phyloP scores from a whole-genome alignment of 2,329 filamentous ascomycete genomes.

The Beauveria rudraprayagi region DNA sequence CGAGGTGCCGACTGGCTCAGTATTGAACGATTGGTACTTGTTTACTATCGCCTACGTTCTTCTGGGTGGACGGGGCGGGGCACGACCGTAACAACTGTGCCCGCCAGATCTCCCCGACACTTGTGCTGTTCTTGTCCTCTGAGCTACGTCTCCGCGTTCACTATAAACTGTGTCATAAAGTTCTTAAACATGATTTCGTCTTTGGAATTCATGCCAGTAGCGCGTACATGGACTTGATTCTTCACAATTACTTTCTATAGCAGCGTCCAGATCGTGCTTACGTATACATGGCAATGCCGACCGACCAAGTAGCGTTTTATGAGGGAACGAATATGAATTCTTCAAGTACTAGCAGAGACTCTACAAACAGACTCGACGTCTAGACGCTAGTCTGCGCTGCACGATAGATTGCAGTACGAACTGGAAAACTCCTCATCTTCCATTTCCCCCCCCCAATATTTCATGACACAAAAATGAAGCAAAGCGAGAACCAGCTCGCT shows the following conservation, averaged over 20 bases:
- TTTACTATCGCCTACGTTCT: neutral
- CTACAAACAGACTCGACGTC: no score
- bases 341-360: neutral
- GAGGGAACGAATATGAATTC: neutral
- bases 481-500: neutral
- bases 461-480: neutral
- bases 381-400: neutral
- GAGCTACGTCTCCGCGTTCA: neutral
- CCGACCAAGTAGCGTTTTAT: neutral
- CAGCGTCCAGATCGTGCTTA: neutral
- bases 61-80: no score
- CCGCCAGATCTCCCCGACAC: no score
- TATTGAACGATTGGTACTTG: no score
- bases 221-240: neutral
- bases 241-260: neutral
- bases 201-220: no score
- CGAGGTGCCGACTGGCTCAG: neutral
- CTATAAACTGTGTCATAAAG: neutral
- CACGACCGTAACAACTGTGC: no score
- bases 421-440: neutral
- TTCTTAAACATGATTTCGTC: neutral
- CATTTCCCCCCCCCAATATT: neutral
- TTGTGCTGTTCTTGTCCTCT: no score
- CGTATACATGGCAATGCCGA: neutral
- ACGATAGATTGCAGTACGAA: neutral